Evolutionary conservation across 768 basidiomycete species (phyloP).

Genomic region (Pisolithus orientalis): DNA sequence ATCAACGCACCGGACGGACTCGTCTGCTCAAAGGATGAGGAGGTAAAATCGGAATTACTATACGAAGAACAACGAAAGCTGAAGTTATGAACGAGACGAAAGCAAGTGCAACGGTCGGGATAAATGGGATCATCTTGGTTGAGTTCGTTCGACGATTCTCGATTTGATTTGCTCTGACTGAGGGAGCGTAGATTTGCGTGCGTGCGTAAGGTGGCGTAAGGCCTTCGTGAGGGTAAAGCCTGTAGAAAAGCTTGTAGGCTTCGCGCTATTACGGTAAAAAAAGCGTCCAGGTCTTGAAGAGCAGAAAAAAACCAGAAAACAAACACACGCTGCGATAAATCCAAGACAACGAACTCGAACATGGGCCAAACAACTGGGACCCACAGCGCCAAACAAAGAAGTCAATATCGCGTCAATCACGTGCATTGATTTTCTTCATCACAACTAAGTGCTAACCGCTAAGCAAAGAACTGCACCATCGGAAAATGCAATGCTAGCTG

Average conservation of each 20-base stretch:
- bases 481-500: too few species aligned
- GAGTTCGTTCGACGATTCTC: constrained; percentile 13
- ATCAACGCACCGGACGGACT: constrained; percentile 57
- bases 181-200: constrained; percentile 23
- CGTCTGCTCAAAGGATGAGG: constrained; percentile 68
- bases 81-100: constrained; percentile 69
- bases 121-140: constrained; percentile 56
- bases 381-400: constrained; percentile 19
- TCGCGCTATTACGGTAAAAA: constrained; percentile 8
- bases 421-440: constrained; percentile 13
- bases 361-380: constrained; percentile 15
- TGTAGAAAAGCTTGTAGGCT: constrained; percentile 26
- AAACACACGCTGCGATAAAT: constrained; percentile 2
- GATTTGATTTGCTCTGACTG: constrained; percentile 8
- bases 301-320: constrained; percentile 4
- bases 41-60: constrained; percentile 68
- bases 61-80: constrained; percentile 69
- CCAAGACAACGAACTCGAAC: constrained; percentile 6
- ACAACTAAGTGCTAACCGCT: background rate
- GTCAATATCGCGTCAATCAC: constrained; percentile 10
- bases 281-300: constrained; percentile 11
- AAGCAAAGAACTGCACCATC: too few species aligned
- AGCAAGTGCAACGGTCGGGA: constrained; percentile 59
- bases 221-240: constrained; percentile 31
- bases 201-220: constrained; percentile 30